Evolutionary conservation across 129 eudicot species (phyloP), one percentile per base, ranked within the genome.

Genomic region (Flaveria bidentis): DNA sequence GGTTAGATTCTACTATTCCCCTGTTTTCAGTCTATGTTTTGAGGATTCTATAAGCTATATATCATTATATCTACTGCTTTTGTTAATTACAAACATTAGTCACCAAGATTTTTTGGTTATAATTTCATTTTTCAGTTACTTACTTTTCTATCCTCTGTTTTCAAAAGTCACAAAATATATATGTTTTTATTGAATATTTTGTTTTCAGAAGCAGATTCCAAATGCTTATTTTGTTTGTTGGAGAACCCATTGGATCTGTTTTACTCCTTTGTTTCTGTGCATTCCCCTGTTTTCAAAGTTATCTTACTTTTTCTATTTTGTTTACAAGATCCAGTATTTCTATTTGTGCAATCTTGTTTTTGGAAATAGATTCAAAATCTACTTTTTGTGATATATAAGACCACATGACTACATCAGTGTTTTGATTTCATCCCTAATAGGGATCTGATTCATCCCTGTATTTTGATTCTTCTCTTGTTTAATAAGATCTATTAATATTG

Each of bases 1-100:
- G 80, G 84, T 80, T 67, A 74, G 84, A 80, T 80, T 74, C 26
- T 46, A 58, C 62, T 13, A 50, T 63, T 72, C 72, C 41, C 53
- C 44, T 69, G 47, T 16, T 69, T 28, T 25, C n/a, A 26, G 2
- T 44, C 45, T 58, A 69, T 70, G 63, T 61, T 46, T 69, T 67
- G n/a, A 77, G 68, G 68, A 67, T 77, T 60, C n/a, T 60, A 22
- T 25, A 60, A 23, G 55, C 57, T 77, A 11, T 55, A 41, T 13
- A 20, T 20, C 22, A 20, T 20, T 20, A 20, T 20, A 52, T 53
- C 57, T 60, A 15, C 28, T 67, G n/a, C 16, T 18, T 9, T 15
- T 71, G 28, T 0, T 46, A 28, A 26, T 51, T 23, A 15, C 11
- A 41, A 44, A 77, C 41, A 67, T 12, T n/a, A 11, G 17, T 53